These are phyloP conservation scores for Sclerotinia subarctica DNA, from an alignment of 2,329 filamentous ascomycete genomes.

Conservation along the genomic window DNA sequence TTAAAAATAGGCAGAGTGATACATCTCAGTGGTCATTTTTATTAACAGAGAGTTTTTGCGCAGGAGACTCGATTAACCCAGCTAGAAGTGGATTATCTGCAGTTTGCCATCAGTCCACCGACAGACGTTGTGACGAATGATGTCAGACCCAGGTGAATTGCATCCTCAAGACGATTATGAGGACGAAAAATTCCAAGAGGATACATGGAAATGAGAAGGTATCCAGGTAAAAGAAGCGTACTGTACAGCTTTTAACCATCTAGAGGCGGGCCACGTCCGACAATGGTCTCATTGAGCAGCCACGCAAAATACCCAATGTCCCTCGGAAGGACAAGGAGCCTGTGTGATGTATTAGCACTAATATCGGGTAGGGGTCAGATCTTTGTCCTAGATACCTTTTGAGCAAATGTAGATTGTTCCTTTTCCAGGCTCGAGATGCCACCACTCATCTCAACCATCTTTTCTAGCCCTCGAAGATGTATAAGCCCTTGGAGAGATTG, in stretches of 20 bases:
- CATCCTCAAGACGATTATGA: constrained; percentile 21
- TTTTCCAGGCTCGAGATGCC: neutral
- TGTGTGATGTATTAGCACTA: neutral
- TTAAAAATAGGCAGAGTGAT: constrained; percentile 31
- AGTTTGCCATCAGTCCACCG: constrained; percentile 14
- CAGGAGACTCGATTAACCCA: neutral
- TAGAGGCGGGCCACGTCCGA: constrained; percentile 25
- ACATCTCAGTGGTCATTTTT: constrained; percentile 24
- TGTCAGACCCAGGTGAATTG: constrained; percentile 34
- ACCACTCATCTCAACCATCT: constrained; percentile 38
- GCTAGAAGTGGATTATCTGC: constrained; percentile 24
- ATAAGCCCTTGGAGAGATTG: constrained; percentile 31
- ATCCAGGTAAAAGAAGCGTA: constrained; percentile 32
- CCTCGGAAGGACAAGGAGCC: too few species aligned
- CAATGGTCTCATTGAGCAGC: too few species aligned
- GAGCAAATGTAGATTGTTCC: neutral
- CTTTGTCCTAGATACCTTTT: neutral
- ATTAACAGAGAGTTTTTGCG: neutral
- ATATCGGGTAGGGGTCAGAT: too few species aligned
- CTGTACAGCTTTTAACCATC: constrained; percentile 33
- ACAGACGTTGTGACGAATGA: constrained; percentile 35
- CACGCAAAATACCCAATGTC: too few species aligned
- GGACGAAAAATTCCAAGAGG: constrained; percentile 18
- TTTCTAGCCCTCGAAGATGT: constrained; percentile 37
- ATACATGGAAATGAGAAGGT: constrained; percentile 32